phyloP scores from a whole-genome alignment of 2,329 filamentous ascomycete species.

The Diplodia mutila region DNA sequence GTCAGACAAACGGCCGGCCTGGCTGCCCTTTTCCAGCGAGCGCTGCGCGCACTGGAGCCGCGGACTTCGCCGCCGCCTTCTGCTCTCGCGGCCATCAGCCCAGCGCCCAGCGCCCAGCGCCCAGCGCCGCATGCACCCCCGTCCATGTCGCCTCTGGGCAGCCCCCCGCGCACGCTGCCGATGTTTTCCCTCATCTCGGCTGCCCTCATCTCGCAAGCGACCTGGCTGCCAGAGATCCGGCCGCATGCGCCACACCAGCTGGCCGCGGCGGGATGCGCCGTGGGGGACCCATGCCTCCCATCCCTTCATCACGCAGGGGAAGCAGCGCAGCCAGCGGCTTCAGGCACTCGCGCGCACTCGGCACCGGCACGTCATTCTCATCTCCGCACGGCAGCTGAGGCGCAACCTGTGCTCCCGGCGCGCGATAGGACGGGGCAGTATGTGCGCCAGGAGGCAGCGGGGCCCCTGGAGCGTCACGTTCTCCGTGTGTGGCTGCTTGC shows the following conservation, averaged over 20 bases:
- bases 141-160: constrained; percentile 7
- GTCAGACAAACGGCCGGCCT: constrained; percentile 21
- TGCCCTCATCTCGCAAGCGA: constrained; percentile 16
- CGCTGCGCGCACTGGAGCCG: constrained; percentile 11
- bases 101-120: no score
- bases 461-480: constrained; percentile 12
- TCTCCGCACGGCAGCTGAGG: constrained; percentile 24
- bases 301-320: constrained; percentile 25
- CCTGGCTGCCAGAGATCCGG: constrained; percentile 14
- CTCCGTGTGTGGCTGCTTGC: constrained; percentile 19
- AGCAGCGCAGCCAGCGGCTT: constrained; percentile 22
- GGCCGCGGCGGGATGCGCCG: constrained; percentile 15
- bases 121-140: constrained; percentile 3
- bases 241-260: constrained; percentile 16
- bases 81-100: neutral
- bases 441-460: constrained; percentile 5
- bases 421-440: constrained; percentile 14
- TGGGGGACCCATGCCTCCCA: constrained; percentile 21
- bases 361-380: constrained; percentile 20
- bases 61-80: constrained; percentile 16
- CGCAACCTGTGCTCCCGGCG: constrained; percentile 20
- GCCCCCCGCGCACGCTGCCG: neutral
- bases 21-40: neutral
- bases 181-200: constrained; percentile 13
- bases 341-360: constrained; percentile 11